phyloP scores from a whole-genome alignment of 1,284 basidiomycete species.

The Cryptococcus sp. region DNA sequence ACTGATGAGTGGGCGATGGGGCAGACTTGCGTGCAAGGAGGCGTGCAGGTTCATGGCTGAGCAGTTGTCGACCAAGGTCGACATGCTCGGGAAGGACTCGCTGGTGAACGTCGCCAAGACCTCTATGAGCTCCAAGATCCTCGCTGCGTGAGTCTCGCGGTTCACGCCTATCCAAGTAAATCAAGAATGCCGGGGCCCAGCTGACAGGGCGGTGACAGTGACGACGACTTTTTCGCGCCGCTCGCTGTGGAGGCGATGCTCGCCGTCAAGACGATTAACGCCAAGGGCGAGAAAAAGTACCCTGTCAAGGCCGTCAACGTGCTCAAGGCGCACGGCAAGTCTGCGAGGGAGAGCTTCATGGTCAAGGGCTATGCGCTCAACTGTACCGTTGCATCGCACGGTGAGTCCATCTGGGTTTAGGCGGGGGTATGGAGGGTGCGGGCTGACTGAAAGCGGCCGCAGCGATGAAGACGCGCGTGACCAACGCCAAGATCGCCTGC shows the following conservation, averaged over 20 bases:
- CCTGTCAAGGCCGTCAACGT: slow-evolving; percentile 99
- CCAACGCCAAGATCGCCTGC: slow-evolving; percentile 94
- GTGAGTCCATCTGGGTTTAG: slow-evolving; percentile 53
- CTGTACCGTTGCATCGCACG: slow-evolving; percentile 98
- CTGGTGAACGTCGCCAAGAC: slow-evolving; percentile 97
- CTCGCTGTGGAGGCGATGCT: slow-evolving; percentile 99
- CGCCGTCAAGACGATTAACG: slow-evolving; percentile 91
- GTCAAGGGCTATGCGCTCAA: slow-evolving; percentile 98
- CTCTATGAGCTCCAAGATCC: slow-evolving; percentile 98
- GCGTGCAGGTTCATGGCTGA: slow-evolving; percentile 99
- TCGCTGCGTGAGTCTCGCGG: slow-evolving; percentile 74
- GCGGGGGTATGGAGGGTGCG: background rate
- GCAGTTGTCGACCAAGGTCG: slow-evolving; percentile 93
- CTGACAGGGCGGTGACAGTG: slow-evolving; percentile 55
- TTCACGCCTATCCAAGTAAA: background rate
- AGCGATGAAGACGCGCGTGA: slow-evolving; percentile 98
- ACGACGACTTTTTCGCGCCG: slow-evolving; percentile 96
- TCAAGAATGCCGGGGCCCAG: background rate
- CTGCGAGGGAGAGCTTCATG: slow-evolving; percentile 90
- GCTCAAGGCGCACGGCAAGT: slow-evolving; percentile 97
- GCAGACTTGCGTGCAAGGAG: slow-evolving; percentile 83
- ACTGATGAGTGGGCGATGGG: background rate
- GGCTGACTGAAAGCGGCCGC: background rate
- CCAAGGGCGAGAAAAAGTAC: slow-evolving; percentile 95
- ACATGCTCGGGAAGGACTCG: slow-evolving; percentile 83